Evolutionary conservation across 495 filamentous ascomycete species (phyloP), one percentile per base, ranked within the genome.

Genomic region (Cercophora sp.): DNA sequence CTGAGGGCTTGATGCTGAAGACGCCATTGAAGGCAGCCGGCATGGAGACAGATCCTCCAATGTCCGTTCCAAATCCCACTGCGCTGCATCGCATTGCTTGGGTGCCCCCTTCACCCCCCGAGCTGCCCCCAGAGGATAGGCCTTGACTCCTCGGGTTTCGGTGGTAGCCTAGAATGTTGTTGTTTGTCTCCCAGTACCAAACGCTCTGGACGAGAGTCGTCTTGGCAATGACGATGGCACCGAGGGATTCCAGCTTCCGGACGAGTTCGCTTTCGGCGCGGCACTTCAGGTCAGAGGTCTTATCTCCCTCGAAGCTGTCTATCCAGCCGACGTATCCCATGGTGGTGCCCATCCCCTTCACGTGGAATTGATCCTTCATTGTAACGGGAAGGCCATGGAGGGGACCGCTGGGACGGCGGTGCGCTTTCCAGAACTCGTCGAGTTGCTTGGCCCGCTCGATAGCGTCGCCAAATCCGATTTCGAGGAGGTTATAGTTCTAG

Each of bases 311-410:
- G 22, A 43, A 43, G 16, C 1, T 43, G 20, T 23, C 20, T 18
- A 43, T 43, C 40, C 40, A 43, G 20, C 40, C 40, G 8, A 43
- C 40, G 15, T 23, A 43, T 22, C 40, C 40, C 40, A 43, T 43
- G 5, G 40, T 23, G 5, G 40, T 43, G 3, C 3, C 20, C 18
- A 43, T 22, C 3, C 40, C 40, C 15, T 43, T 42, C 16, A 42
- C 39, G 13, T 42, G 20, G 18, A 42, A 42, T 20, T 42, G 39
- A 20, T 42, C 39, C 39, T 42, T 42, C 39, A 42, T 5, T 4
- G 39, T 20, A 6, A 42, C 39, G 3, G 39, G 39, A 42, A 24
- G 39, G 24, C 39, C 39, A 19, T 42, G 39, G 4, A 42, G 39
- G 10, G 39, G 39, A 20, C 39, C 39, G 11, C 3, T 22, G 8